Percentiles rank a stretch among this genome's conserved stretches.
These are phyloP conservation scores for Talaromyces trachyspermus DNA, from an alignment of 495 filamentous ascomycete species.

Conservation along the genomic window DNA sequence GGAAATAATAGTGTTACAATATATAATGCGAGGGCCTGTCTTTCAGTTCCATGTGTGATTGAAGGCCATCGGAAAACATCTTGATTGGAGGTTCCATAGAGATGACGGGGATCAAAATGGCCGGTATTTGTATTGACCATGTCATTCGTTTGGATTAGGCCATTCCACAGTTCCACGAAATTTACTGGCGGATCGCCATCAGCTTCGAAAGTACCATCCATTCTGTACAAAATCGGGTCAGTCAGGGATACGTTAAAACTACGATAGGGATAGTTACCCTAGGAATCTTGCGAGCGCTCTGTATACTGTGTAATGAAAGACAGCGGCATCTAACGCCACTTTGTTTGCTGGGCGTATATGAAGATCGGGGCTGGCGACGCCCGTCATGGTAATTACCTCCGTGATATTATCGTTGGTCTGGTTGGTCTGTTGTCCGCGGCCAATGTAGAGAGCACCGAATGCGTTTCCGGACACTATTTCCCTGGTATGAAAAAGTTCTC, in stretches of 20 bases:
- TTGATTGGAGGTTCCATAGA: conserved; percentile 43
- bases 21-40: conserved; percentile 36
- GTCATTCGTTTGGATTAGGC: conserved; percentile 35
- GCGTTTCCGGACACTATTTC: conserved; percentile 36
- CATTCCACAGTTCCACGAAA: conserved; percentile 34
- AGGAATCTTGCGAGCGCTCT: conserved; percentile 38
- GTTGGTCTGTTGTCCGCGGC: conserved; percentile 27
- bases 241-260: background rate
- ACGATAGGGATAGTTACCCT: conserved; percentile 16
- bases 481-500: conserved; percentile 40
- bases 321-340: conserved; percentile 32
- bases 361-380: conserved; percentile 15
- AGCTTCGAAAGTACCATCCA: conserved; percentile 35
- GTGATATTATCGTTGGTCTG: conserved; percentile 17
- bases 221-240: conserved; percentile 6
- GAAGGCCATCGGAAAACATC: conserved; percentile 47
- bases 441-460: conserved; percentile 28
- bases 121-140: conserved; percentile 41
- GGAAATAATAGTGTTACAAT: conserved; percentile 39
- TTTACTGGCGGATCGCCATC: conserved; percentile 32
- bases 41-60: conserved; percentile 39
- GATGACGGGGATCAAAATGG: conserved; percentile 41
- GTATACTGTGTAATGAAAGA: conserved; percentile 43
- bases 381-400: conserved; percentile 19
- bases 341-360: conserved; percentile 25